Base-by-base conservation (phyloP, 2,329 filamentous ascomycete genomes). In the Trichophyton schoenleinii region DNA sequence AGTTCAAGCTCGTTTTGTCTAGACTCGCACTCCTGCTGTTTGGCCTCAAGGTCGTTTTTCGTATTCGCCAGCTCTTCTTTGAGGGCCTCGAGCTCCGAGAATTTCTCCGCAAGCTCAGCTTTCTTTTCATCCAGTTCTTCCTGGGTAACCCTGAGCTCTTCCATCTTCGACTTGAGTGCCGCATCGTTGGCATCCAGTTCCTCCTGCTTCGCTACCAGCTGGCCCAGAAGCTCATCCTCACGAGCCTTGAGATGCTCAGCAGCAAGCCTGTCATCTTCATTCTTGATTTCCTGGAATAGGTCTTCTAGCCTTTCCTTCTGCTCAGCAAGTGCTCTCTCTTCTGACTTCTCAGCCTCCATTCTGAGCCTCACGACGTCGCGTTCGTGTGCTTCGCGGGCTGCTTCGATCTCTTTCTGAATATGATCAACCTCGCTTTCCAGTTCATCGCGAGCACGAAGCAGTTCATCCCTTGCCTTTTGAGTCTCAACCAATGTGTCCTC, bases 251-350 rank as follows among this genome's bases (percentile, higher is more conserved):
- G 67, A 13, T 66, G 68, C 60, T 76, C 73, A 1, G 70, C 68
- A 22, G 73, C 74, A 1, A 71, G 66, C 58, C 69, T 73, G 65
- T 75, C 72, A 44, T 77, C 75, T 62, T 77, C 75, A 3, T 67
- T 68, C 64, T 74, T 75, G 63, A 78, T 76, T 52, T 74, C 75
- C 63, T 81, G 78, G 44, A 79, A 80, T 2, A 74, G 65, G 9
- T 77, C 74, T n/a, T 78, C 77, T 42, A 77, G 65, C 42, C 75
- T 73, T 42, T 70, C 70, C 61, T 80, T 78, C 68, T 80, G 78
- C n/a, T 67, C 68, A 2, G 65, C 65, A 62, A 77, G 69, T 22
- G 71, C 71, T 31, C 71, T 68, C 15, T 66, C 63, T 58, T 71
- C 72, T 41, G 66, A 62, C 57, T 65, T 65, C 52, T 69, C 67